phyloP scores from a whole-genome alignment of 208 protist genomes.

The Kentomonas sorsogonicus region DNA sequence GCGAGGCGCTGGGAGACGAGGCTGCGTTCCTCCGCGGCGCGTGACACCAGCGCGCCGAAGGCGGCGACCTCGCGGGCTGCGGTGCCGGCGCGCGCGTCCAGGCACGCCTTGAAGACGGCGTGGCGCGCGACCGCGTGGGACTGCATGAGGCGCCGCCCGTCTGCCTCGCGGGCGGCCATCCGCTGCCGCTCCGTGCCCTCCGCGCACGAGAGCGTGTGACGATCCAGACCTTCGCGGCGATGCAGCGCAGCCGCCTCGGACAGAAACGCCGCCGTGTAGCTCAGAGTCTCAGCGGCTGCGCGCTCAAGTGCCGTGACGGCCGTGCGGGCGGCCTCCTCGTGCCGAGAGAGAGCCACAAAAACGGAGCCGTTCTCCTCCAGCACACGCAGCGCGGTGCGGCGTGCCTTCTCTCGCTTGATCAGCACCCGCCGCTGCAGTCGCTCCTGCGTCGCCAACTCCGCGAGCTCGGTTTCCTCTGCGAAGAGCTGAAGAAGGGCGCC shows the following conservation, averaged over 20 bases:
- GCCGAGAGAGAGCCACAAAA: constrained; percentile 17
- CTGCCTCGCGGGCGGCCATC: constrained; percentile 15
- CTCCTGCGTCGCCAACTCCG: constrained; percentile 28
- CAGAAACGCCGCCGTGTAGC: constrained; percentile 1
- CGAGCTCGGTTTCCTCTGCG: constrained; percentile 16
- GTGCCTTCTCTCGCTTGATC: constrained; percentile 17
- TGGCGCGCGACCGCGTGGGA: constrained; percentile 21
- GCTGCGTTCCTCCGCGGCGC: not conserved
- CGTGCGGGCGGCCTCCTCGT: constrained; percentile 16
- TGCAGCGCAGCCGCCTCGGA: constrained; percentile 8
- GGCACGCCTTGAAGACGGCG: constrained; percentile 20
- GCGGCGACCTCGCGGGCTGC: not conserved
- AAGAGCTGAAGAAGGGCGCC: constrained; percentile 20
- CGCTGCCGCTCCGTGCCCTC: constrained; percentile 27
- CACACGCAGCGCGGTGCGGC: not conserved
- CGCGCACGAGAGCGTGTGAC: constrained; percentile 24
- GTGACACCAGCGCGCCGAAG: not conserved
- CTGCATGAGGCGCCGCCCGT: constrained; percentile 15
- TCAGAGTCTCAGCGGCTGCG: constrained; percentile 6
- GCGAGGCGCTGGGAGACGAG: constrained; percentile 9
- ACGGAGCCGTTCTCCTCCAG: constrained; percentile 8
- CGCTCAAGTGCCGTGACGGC: constrained; percentile 24
- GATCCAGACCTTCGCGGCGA: constrained; percentile 22
- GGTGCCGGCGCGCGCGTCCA: not conserved
- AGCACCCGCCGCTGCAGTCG: constrained; percentile 19